phyloP scores from a whole-genome alignment of 1,284 basidiomycete species.

The Cutaneotrichosporon curvatum region DNA sequence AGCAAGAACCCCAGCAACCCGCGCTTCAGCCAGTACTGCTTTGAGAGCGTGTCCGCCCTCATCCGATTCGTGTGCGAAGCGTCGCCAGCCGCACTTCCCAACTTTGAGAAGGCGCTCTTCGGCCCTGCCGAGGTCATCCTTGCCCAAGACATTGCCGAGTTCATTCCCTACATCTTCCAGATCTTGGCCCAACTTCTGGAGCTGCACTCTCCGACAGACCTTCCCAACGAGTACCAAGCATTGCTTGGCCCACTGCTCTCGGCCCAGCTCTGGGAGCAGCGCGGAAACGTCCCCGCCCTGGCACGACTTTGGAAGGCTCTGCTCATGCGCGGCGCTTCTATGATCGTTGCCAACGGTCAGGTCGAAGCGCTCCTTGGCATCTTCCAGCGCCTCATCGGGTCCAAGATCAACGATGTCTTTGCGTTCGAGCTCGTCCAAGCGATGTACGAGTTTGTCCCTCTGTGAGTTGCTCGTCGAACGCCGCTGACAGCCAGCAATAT shows the following conservation, averaged over 20 bases:
- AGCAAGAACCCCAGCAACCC: slow-evolving; percentile 96
- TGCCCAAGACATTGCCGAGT: slow-evolving; percentile 89
- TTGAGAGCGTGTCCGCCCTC: slow-evolving; percentile 87
- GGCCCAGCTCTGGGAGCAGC: slow-evolving; percentile 83
- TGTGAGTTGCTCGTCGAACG: slow-evolving; percentile 53
- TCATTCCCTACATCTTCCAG: slow-evolving; percentile 96
- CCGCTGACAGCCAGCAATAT: slow-evolving; percentile 50
- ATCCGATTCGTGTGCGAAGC: slow-evolving; percentile 77
- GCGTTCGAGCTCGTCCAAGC: slow-evolving; percentile 84
- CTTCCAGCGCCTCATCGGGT: slow-evolving; percentile 83
- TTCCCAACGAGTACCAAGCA: slow-evolving; percentile 71
- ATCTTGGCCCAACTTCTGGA: slow-evolving; percentile 94
- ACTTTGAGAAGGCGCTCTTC: slow-evolving; percentile 77
- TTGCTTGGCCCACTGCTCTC: slow-evolving; percentile 79
- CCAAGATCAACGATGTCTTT: slow-evolving; percentile 80
- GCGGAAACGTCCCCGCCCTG: slow-evolving; percentile 91
- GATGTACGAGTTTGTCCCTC: slow-evolving; percentile 63
- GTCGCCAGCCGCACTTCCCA: slow-evolving; percentile 58
- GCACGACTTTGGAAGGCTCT: slow-evolving; percentile 84
- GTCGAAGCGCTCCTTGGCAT: slow-evolving; percentile 77
- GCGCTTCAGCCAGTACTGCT: slow-evolving; percentile 93
- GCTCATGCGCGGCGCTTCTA: slow-evolving; percentile 60
- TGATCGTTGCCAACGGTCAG: slow-evolving; percentile 69
- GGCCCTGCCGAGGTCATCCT: slow-evolving; percentile 82
- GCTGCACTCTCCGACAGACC: slow-evolving; percentile 55